phyloP scores from a whole-genome alignment of 2,329 filamentous ascomycete species.

The Fulvia fulva region DNA sequence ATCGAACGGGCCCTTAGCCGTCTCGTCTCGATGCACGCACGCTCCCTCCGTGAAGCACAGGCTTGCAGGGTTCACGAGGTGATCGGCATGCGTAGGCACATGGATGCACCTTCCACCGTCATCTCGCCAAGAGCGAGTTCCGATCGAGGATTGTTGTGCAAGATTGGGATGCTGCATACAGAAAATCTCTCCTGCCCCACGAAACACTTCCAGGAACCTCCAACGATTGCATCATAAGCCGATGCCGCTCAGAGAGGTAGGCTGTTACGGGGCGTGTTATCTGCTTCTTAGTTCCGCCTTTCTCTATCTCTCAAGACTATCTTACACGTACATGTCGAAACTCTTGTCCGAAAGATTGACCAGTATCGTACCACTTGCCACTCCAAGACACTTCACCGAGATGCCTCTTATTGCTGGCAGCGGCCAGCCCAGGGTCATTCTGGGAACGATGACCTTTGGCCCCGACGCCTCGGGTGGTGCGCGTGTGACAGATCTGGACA shows the following conservation, averaged over 20 bases:
- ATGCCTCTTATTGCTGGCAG: slow-evolving; percentile 42
- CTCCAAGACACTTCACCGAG: slow-evolving; percentile 17
- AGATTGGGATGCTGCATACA: not conserved
- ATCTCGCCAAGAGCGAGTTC: not conserved
- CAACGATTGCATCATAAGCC: slow-evolving; percentile 5
- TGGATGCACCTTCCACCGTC: not conserved
- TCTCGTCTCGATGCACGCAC: too few relatives aligned
- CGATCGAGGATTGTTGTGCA: too few relatives aligned
- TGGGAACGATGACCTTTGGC: slow-evolving; percentile 66
- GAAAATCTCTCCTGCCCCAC: not conserved
- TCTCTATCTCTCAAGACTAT: not conserved
- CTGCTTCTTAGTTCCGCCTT: not conserved
- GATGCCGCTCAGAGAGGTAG: not conserved
- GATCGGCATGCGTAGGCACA: not conserved
- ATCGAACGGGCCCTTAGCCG: too few relatives aligned
- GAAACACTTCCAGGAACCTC: not conserved
- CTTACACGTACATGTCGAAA: slow-evolving; percentile 5
- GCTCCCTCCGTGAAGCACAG: too few relatives aligned
- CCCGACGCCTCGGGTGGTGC: slow-evolving; percentile 60
- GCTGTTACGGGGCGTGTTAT: not conserved
- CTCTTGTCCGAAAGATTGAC: not conserved
- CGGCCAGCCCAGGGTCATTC: slow-evolving; percentile 58
- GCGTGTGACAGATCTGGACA: slow-evolving; percentile 66
- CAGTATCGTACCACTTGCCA: not conserved
- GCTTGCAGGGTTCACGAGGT: too few relatives aligned